Conservation (phyloP, 192 early-diverging fungal species). For the Pilaira anomala region DNA sequence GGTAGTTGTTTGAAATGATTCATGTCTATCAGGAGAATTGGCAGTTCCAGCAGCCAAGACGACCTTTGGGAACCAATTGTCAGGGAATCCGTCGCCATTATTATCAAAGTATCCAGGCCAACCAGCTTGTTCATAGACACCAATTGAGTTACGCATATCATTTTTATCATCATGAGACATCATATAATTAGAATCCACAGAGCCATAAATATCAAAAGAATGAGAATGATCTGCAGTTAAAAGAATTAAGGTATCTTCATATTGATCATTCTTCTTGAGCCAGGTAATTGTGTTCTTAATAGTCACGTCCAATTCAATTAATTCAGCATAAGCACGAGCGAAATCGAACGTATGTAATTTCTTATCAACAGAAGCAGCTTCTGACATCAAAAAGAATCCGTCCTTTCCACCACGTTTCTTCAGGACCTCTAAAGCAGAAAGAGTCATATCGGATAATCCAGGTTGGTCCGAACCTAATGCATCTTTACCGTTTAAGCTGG, state of each 20-base stretch:
- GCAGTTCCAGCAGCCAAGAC: conserved; percentile 43
- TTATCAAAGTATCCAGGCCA: conserved; percentile 46
- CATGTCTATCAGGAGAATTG: conserved; percentile 40
- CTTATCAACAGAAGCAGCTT: conserved; percentile 65
- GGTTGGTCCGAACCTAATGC: conserved; percentile 53
- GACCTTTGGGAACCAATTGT: conserved; percentile 43
- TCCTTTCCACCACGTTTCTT: conserved; percentile 55
- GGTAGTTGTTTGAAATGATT: conserved; percentile 43
- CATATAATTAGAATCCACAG: conserved; percentile 58
- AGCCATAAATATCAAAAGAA: conserved; percentile 61
- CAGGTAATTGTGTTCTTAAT: conserved; percentile 53
- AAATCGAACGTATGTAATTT: conserved; percentile 60
- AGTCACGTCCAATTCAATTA: conserved; percentile 61
- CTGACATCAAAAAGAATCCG: conserved; percentile 65
- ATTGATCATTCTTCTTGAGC: conserved; percentile 45
- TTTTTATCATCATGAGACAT: conserved; percentile 35
- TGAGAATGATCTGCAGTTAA: conserved; percentile 66
- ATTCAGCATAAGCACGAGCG: conserved; percentile 59
- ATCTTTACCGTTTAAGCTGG: conserved; percentile 38
- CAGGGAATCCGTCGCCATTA: conserved; percentile 49
- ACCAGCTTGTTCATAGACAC: conserved; percentile 49
- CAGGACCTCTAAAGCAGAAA: conserved; percentile 58
- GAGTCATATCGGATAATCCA: conserved; percentile 53
- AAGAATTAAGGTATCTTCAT: conserved; percentile 57
- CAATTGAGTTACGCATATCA: conserved; percentile 45